Percentiles rank a stretch among this genome's conserved stretches.
These are phyloP conservation scores for Citropsis articulata DNA, from an alignment of 345 rosid genomes.

Conservation along the genomic window DNA sequence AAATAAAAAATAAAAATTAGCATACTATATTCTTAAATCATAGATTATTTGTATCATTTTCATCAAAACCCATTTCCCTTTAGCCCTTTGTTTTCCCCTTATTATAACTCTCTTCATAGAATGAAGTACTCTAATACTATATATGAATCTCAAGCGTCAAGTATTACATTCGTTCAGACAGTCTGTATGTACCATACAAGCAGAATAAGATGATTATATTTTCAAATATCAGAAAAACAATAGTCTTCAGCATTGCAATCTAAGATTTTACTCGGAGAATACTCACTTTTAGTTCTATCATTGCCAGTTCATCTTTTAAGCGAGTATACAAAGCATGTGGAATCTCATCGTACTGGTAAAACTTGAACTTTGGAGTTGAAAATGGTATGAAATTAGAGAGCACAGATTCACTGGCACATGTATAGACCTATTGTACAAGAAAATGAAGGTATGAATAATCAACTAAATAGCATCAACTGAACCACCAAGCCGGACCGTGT, in stretches of 20 bases:
- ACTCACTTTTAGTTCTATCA: slow-evolving; percentile 47
- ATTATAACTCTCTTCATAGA: neutral
- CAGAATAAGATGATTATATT: neutral
- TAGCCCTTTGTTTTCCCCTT: neutral
- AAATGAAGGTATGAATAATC: neutral
- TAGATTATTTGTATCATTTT: neutral
- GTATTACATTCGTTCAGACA: neutral
- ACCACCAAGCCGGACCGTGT: neutral
- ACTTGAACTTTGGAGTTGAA: slow-evolving; percentile 55
- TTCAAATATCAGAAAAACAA: neutral
- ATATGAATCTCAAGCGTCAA: neutral
- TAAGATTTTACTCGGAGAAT: neutral
- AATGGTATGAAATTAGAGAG: slow-evolving; percentile 59
- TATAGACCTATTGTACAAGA: slow-evolving; percentile 56
- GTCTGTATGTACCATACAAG: neutral
- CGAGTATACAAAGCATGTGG: slow-evolving; percentile 22
- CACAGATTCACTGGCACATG: slow-evolving; percentile 58
- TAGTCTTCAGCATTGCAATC: neutral
- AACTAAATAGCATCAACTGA: slow-evolving; percentile 5
- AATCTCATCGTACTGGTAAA: slow-evolving; percentile 35
- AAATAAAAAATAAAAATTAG: neutral
- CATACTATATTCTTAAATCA: neutral
- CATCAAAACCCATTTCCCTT: neutral
- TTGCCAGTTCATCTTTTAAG: slow-evolving; percentile 29
- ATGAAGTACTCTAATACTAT: neutral